Conservation (phyloP, 176 grass and related monocot genomes). For the Phragmites australis region DNA sequence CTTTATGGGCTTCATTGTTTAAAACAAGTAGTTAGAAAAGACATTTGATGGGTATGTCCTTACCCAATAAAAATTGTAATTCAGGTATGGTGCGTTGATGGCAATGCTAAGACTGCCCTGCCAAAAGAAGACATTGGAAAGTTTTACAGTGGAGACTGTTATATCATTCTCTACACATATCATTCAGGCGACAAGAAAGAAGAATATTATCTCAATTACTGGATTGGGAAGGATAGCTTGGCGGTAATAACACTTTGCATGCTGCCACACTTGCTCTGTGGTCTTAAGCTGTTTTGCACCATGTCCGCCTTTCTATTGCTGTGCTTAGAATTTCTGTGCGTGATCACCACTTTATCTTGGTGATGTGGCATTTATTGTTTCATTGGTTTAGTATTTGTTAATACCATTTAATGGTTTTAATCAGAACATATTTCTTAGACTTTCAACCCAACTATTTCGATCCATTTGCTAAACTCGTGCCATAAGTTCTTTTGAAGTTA, state of each 20-base stretch:
- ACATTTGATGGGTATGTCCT: neutral
- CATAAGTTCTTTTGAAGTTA: neutral
- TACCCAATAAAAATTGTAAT: constrained; percentile 23
- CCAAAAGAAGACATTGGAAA: constrained; percentile 90
- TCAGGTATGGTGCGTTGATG: constrained; percentile 85
- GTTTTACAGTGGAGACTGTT: constrained; percentile 94
- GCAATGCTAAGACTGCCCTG: constrained; percentile 65
- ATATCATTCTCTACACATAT: constrained; percentile 86
- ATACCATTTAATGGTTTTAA: constrained; percentile 11
- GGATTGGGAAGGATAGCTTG: constrained; percentile 87
- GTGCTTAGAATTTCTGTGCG: neutral
- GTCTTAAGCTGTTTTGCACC: constrained; percentile 4
- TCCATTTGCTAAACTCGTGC: neutral
- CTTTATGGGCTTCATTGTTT: constrained; percentile 6
- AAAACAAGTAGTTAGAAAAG: neutral
- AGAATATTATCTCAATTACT: constrained; percentile 84
- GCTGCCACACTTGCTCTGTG: neutral
- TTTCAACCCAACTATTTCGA: constrained; percentile 13
- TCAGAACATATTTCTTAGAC: neutral
- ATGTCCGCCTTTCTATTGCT: neutral
- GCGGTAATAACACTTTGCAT: constrained; percentile 61
- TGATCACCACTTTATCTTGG: neutral
- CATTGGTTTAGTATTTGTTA: neutral
- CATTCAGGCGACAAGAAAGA: constrained; percentile 96
- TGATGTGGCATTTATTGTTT: neutral